A percentile compares a stretch with the other conserved stretches of the same genome.
Evolutionary conservation across 2,329 filamentous ascomycete genomes (phyloP).

Genomic region (Cyanodermella asteris): DNA sequence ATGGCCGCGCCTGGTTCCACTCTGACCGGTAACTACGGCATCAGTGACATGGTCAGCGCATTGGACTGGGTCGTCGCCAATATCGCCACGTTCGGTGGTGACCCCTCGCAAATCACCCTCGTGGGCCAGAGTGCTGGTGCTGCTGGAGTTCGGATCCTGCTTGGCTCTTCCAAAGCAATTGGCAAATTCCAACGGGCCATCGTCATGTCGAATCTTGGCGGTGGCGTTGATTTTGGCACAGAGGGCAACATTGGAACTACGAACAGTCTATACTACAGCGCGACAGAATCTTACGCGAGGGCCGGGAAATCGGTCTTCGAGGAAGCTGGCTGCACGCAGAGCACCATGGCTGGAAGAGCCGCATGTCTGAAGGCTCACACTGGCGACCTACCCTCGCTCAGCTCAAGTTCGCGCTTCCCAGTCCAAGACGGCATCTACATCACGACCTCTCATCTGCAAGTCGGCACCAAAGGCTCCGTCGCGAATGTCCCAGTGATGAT

Average conservation of each 20-base stretch:
- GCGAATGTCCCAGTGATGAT: slow-evolving; percentile 34
- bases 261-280: too few relatives aligned
- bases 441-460: slow-evolving; percentile 25
- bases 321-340: slow-evolving; percentile 29
- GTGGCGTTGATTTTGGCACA: too few relatives aligned
- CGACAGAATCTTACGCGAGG: too few relatives aligned
- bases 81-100: slow-evolving; percentile 7
- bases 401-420: too few relatives aligned
- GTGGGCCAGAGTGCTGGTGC: slow-evolving; percentile 6
- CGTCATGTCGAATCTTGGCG: too few relatives aligned
- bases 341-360: slow-evolving; percentile 24
- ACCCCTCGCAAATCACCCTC: slow-evolving; percentile 5
- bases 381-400: too few relatives aligned
- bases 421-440: slow-evolving; percentile 38
- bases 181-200: too few relatives aligned
- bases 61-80: slow-evolving; percentile 7
- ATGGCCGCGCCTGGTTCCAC: slow-evolving; percentile 11
- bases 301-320: slow-evolving; percentile 36
- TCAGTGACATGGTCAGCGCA: slow-evolving; percentile 10
- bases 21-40: slow-evolving; percentile 11
- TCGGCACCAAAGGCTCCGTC: slow-evolving; percentile 21
- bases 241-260: too few relatives aligned
- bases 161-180: slow-evolving; percentile 32
- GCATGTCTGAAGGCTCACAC: slow-evolving; percentile 32
- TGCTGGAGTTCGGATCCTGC: slow-evolving; percentile 21